phyloP scores from a whole-genome alignment of 306 rosid species.

The Corylus avellana region DNA sequence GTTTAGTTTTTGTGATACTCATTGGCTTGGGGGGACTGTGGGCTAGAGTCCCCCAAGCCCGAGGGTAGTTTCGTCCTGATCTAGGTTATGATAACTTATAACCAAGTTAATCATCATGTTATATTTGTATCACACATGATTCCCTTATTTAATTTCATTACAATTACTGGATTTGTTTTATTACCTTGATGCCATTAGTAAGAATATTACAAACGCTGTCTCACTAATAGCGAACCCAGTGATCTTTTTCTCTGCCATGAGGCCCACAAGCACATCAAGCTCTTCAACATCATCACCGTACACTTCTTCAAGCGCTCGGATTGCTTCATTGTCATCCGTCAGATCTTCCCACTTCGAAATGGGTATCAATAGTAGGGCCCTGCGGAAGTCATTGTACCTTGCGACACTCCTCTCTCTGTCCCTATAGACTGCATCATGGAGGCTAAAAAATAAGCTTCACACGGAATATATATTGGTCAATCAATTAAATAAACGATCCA shows the following conservation, averaged over 20 bases:
- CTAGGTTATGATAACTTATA: too few species aligned
- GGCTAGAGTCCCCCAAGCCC: too few species aligned
- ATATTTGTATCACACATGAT: too few species aligned
- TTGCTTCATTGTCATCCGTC: constrained; percentile 52
- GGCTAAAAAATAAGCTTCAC: background rate
- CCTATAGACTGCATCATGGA: constrained; percentile 49
- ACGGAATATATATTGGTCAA: background rate
- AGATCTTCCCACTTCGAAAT: constrained; percentile 62
- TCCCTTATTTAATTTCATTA: too few species aligned
- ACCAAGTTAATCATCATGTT: too few species aligned
- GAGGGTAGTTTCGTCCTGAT: too few species aligned
- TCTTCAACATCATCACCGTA: constrained; percentile 60
- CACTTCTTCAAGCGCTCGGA: constrained; percentile 41
- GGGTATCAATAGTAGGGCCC: constrained; percentile 47
- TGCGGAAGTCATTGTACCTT: constrained; percentile 57
- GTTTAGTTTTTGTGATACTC: too few species aligned
- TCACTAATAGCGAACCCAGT: constrained; percentile 66
- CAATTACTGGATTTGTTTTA: too few species aligned
- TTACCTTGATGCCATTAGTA: constrained; percentile 62
- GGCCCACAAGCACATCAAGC: constrained; percentile 56
- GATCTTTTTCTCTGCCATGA: constrained; percentile 69
- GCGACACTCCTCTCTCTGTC: constrained; percentile 63
- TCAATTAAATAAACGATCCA: background rate
- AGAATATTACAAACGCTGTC: constrained; percentile 53
- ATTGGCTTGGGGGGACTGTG: too few species aligned